Evolutionary conservation across 2,329 filamentous ascomycete genomes (phyloP), one percentile per base, ranked within the genome.

Genomic region (Nannizzia gypsea): DNA sequence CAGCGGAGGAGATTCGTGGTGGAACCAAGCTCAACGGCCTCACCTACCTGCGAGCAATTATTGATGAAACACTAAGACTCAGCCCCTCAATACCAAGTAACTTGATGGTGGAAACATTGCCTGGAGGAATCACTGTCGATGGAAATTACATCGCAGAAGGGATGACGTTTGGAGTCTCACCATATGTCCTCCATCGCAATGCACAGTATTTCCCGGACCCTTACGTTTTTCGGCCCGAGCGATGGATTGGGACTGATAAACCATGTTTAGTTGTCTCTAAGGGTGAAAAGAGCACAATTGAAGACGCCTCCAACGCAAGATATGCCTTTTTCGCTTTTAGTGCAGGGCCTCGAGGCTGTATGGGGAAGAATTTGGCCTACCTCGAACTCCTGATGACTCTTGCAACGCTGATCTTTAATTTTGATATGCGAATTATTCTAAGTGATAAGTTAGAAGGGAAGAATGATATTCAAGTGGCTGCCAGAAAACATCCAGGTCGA

Each of bases 281-380:
- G 2, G 26, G 34, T 5, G 22, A 48, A 9, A 42, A 46, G 11
- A 36, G n/a, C 15, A 36, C 38, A 11, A 8, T 9, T 48, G 48
- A 61, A 8, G 48, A 24, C 11, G 74, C 82, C 1, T 74, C 77
- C 2, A 67, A 76, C 3, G 85, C 87, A 13, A 58, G 63, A 8
- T 57, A 61, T 3, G 63, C 63, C 6, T 65, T 65, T 44, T 63
- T 58, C 24, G 44, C 63, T 6, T 77, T 77, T 57, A 73, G 71
- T 46, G 71, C 76, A 40, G 74, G 74, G 0, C 72, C 71, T 1
- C 69, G 74, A 1, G 73, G 73, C 0, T 77, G 74, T 58, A 71
- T 74, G 61, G 74, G 74, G 3, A 76, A 76, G 64, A 70, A 70
- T 42, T 70, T 77, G 70, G 74, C 74, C 1, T 69, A 74, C 56